Base-by-base conservation (phyloP, 768 basidiomycete genomes). In the Amanita subjunquillea region DNA sequence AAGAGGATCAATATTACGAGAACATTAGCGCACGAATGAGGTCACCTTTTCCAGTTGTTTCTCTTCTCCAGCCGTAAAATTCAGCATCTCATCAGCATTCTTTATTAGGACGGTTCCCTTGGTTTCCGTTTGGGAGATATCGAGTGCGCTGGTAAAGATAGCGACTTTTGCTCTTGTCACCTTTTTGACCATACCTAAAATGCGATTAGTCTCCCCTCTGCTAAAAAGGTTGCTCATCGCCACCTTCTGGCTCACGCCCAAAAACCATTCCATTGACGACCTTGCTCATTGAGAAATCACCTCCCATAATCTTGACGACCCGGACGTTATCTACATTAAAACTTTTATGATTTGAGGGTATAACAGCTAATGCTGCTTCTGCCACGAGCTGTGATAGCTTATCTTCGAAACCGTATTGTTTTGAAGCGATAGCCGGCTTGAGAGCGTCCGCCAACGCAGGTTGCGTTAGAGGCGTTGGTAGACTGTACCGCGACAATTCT, bases 221-320 rank as follows among this genome's bases (percentile, higher is more conserved):
- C 15, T 57, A 15, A 22, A 50, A 49, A 27, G 25, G 15, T 41
- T 9, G n/a, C n/a, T 32, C 4, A 38, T 29, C 73, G 50, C 30
- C 55, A 87, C 90, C 91, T 69, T 99, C 96, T 0, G 96, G 91
- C 69, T 96, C 92, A 43, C 93, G 77, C 36, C 91, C 91, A 58
- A 98, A 98, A 0, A 99, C 96, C 96, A 99, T 99, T 48, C 96
- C 96, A 57, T 88, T 81, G 4, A 99, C 87, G 4, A 99, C 94
- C 52, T 77, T 81, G 68, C 92, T 95, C 22, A 75, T 78, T 3
- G 82, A 67, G n/a, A 99, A 70, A 60, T 78, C 87, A 30, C 96
- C 91, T 52, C 96, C 96, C 82, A 99, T 86, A 56, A 99, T 97
- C 72, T 98, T 99, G 61, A 99, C 96, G 23, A 99, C 95, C 8